A percentile compares a stretch with the other conserved stretches of the same genome.
These are phyloP conservation scores for Xylariaceae sp. DNA, from an alignment of 2,329 filamentous ascomycete genomes.

Conservation along the genomic window DNA sequence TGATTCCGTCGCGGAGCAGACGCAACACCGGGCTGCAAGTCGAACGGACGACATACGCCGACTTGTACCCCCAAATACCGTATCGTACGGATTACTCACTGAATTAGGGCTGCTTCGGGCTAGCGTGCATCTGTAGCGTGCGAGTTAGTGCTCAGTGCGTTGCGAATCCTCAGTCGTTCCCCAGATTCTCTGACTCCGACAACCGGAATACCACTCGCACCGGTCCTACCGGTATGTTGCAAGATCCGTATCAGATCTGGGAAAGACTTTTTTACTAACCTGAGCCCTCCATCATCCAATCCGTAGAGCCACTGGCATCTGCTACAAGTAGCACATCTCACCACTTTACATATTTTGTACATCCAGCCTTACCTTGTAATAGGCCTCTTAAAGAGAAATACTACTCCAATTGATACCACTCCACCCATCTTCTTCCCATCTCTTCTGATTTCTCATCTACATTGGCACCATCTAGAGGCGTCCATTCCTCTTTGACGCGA, in stretches of 20 bases:
- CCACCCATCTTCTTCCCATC: not conserved
- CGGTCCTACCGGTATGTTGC: not conserved
- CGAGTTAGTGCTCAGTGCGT: not conserved
- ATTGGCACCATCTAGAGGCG: not conserved
- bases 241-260: not conserved
- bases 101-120: too few relatives aligned
- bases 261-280: not conserved
- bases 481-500: not conserved
- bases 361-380: not conserved
- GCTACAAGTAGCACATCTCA: too few relatives aligned
- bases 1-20: too few relatives aligned
- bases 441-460: not conserved
- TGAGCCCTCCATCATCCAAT: not conserved
- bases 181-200: constrained; percentile 26
- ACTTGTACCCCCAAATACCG: too few relatives aligned
- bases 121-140: not conserved
- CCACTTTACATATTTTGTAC: too few relatives aligned
- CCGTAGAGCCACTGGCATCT: too few relatives aligned
- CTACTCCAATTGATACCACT: not conserved
- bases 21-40: too few relatives aligned
- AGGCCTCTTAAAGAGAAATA: not conserved
- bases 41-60: too few relatives aligned
- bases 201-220: constrained; percentile 23
- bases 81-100: too few relatives aligned
- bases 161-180: constrained; percentile 16